Base-by-base conservation (phyloP, 176 grass and related monocot species). In the Oryza officinalis region DNA sequence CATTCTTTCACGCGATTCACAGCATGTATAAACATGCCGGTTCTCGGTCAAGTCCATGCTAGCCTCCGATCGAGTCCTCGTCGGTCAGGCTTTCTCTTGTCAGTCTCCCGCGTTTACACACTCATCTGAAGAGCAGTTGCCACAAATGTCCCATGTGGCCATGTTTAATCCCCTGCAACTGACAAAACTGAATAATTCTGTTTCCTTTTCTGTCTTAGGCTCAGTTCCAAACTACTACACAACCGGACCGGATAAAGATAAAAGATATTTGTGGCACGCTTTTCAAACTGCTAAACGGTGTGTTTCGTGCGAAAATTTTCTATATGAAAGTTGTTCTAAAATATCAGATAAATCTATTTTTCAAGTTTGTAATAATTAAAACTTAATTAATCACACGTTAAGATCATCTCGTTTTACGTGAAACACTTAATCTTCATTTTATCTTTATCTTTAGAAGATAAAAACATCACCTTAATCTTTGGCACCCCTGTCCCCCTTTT, bases 81-180 rank as follows among this genome's bases (percentile, higher is more conserved):
- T 15, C 25, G 64, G 35, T 35, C 12, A 28, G 40, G 57, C 32
- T 41, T 72, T 65, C 40, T 18, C 28, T 3, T 63, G 22, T 65
- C 2, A 47, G 84, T 80, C 77, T 74, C 25, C n/a, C 4, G 59
- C 68, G 27, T 80, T 59, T 65, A 65, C 57, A 65, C 54, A 86
- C 38, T 78, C 27, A 45, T 1, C 35, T 30, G 35, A 63, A 13
- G 18, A 22, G 49, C 25, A 45, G 60, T 32, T 8, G 46, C 65
- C 38, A 77, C 33, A 17, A 17, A 40, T 31, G 25, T 31, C 43
- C 35, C 70, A 37, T 40, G n/a, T 35, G 26, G 20, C 14, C 38
- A 22, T 57, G 18, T 57, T 57, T 57, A 20, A 57, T 57, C 50
- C 50, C 50, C 0, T 38, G 33, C 8, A 37, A 38, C 35, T 25